Conservation (phyloP, 345 rosid genomes). For the Balakata baccata region DNA sequence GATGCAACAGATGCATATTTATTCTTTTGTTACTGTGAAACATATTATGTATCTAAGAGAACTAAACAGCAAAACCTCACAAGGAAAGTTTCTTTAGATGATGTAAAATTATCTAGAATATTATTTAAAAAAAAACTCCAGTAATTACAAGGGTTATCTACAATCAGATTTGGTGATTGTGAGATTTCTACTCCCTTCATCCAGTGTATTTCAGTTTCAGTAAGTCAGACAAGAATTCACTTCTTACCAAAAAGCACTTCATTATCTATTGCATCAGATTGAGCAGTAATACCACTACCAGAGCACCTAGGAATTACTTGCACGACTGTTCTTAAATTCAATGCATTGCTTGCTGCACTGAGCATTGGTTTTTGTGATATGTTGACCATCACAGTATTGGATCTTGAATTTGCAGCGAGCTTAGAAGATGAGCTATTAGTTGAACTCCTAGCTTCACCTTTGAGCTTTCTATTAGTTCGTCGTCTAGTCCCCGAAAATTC, state of each 20-base stretch:
- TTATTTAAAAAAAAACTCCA: neutral
- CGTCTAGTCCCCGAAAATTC: constrained; percentile 45
- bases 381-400: neutral
- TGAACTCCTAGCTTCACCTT: constrained; percentile 24
- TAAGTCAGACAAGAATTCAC: constrained; percentile 4
- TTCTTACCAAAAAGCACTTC: constrained; percentile 35
- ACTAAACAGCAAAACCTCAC: too few relatives aligned
- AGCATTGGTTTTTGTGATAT: constrained; percentile 21
- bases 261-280: constrained; percentile 20
- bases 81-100: neutral
- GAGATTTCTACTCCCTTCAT: neutral
- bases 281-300: constrained; percentile 6
- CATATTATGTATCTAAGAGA: too few relatives aligned
- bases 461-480: constrained; percentile 34
- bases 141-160: neutral
- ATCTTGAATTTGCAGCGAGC: constrained; percentile 24
- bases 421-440: constrained; percentile 25
- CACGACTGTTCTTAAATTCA: constrained; percentile 23
- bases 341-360: constrained; percentile 17
- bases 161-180: neutral
- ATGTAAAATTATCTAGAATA: neutral
- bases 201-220: constrained; percentile 3
- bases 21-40: too few relatives aligned
- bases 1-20: too few relatives aligned
- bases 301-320: constrained; percentile 12